Evolutionary conservation across 2,329 filamentous ascomycete species (phyloP).

Genomic region (Bipolaris zeicola): DNA sequence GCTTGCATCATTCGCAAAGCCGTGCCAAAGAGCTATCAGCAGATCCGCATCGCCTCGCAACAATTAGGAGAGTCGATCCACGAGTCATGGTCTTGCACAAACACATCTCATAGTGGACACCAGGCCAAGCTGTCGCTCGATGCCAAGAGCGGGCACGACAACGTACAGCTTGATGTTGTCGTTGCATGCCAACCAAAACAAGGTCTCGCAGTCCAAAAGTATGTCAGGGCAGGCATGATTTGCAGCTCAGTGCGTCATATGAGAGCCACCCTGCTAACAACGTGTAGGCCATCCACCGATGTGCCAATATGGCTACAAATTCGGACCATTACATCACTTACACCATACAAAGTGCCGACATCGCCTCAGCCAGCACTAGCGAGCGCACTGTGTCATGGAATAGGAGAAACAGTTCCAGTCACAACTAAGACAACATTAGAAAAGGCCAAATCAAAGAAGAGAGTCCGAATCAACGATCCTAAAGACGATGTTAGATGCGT

Average conservation of each 20-base stretch:
- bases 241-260: background rate
- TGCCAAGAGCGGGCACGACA: slow-evolving; percentile 6
- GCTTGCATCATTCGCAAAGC: slow-evolving; percentile 8
- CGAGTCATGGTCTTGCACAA: slow-evolving; percentile 19
- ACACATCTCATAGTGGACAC: slow-evolving; percentile 18
- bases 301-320: slow-evolving; percentile 19
- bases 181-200: slow-evolving; percentile 15
- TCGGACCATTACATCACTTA: slow-evolving; percentile 9
- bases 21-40: slow-evolving; percentile 5
- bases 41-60: slow-evolving; percentile 11
- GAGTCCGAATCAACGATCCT: background rate
- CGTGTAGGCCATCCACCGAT: background rate
- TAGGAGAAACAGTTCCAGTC: background rate
- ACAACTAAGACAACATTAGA: background rate
- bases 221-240: background rate
- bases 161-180: slow-evolving; percentile 17
- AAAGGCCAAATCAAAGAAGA: background rate
- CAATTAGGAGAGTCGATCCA: slow-evolving; percentile 2
- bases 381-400: background rate
- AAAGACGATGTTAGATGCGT: background rate
- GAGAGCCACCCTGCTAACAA: background rate
- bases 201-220: background rate
- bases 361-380: background rate
- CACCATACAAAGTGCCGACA: background rate
- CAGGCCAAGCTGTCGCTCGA: slow-evolving; percentile 19